Percentiles rank a stretch among this genome's conserved stretches.
These are phyloP conservation scores for Biscogniauxia mediterranea DNA, from an alignment of 2,329 filamentous ascomycete genomes.

Conservation along the genomic window DNA sequence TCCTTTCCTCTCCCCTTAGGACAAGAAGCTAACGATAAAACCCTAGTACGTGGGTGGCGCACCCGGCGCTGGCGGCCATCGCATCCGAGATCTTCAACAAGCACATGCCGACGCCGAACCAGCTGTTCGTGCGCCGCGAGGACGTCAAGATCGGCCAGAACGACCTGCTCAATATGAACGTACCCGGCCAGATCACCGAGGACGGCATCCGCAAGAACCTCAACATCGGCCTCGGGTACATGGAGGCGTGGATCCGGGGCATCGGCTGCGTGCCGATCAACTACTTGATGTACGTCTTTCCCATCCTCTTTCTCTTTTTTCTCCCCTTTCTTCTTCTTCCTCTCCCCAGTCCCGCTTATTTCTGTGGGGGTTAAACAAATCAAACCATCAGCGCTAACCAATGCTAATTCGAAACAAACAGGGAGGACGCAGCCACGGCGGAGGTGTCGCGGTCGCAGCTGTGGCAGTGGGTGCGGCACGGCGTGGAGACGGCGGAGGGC, in stretches of 20 bases:
- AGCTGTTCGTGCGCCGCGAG: conserved; percentile 86
- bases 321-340: background rate
- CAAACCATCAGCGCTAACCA: conserved; percentile 3
- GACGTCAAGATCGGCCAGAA: conserved; percentile 84
- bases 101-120: conserved; percentile 98
- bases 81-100: conserved; percentile 94
- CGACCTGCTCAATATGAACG: conserved; percentile 97
- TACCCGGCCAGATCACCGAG: conserved; percentile 88
- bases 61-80: conserved; percentile 86
- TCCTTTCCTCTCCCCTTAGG: background rate
- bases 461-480: conserved; percentile 88
- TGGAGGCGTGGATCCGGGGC: conserved; percentile 97
- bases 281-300: conserved; percentile 71
- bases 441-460: conserved; percentile 93
- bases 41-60: conserved; percentile 82
- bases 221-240: conserved; percentile 94
- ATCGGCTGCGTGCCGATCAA: conserved; percentile 97
- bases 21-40: conserved; percentile 1
- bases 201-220: conserved; percentile 96
- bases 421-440: conserved; percentile 93
- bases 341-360: background rate
- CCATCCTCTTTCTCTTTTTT: background rate
- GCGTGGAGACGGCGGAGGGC: conserved; percentile 77
- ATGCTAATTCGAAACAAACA: conserved; percentile 20
- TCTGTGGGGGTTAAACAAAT: background rate